Evolutionary conservation across 345 rosid species (phyloP).

Genomic region (Nasturtium officinale): DNA sequence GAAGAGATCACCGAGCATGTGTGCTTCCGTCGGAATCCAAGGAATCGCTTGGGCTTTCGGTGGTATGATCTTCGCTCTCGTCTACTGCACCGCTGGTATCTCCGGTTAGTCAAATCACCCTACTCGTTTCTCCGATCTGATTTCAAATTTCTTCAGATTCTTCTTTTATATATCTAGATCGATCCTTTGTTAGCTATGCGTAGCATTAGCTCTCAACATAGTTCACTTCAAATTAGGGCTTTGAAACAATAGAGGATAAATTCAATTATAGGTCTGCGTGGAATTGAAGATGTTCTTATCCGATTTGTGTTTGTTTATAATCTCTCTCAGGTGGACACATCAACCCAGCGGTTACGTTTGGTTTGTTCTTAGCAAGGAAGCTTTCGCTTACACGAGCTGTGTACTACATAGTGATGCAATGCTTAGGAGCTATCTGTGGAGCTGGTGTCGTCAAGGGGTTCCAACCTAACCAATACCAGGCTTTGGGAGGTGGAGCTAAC

Average conservation of each 20-base stretch:
- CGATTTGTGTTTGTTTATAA: conserved; percentile 11
- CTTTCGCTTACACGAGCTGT: conserved; percentile 47
- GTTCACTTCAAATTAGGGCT: neutral
- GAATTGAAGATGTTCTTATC: conserved; percentile 9
- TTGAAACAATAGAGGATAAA: neutral
- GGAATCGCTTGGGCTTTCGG: conserved; percentile 59
- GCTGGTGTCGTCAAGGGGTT: conserved; percentile 61
- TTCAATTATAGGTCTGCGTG: neutral
- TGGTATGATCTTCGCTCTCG: conserved; percentile 58
- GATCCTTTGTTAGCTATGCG: conserved; percentile 7
- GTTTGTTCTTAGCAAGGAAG: conserved; percentile 46
- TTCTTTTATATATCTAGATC: neutral
- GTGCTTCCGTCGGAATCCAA: conserved; percentile 55
- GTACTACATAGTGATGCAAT: conserved; percentile 52
- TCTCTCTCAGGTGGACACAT: conserved; percentile 50
- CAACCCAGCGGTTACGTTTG: conserved; percentile 50
- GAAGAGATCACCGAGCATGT: conserved; percentile 42
- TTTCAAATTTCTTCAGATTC: conserved; percentile 2
- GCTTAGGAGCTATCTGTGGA: conserved; percentile 53
- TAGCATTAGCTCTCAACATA: neutral
- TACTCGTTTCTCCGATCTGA: neutral
- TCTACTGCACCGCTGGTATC: conserved; percentile 56
- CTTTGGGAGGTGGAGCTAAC: conserved; percentile 56
- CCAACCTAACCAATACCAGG: conserved; percentile 44
- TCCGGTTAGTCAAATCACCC: conserved; percentile 40